Percentiles rank a stretch among this genome's conserved stretches.
phyloP scores from a whole-genome alignment of 1,284 basidiomycete genomes.

The Mycosarcoma mackinlayi region DNA sequence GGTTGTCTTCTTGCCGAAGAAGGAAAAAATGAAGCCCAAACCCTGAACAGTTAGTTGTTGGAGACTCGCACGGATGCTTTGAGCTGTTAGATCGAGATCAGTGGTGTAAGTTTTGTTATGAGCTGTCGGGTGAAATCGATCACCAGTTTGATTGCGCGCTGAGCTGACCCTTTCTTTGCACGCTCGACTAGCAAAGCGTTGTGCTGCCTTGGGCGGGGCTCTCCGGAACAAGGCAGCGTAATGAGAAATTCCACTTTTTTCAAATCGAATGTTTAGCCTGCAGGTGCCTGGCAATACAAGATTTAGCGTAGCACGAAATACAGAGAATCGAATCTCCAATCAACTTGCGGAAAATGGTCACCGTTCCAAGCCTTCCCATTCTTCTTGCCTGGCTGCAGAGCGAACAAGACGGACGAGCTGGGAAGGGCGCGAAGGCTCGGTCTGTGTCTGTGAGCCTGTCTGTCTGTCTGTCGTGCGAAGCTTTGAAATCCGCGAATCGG shows the following conservation, averaged over 20 bases:
- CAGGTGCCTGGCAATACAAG: conserved; percentile 1
- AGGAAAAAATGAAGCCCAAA: conserved; percentile 1
- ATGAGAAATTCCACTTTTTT: conserved; percentile 2
- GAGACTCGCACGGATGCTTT: conserved; percentile 29
- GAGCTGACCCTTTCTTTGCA: conserved; percentile 1
- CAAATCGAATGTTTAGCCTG: background rate
- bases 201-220: conserved; percentile 16
- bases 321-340: conserved; percentile 22
- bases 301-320: background rate
- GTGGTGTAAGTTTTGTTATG: background rate
- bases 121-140: conserved; percentile 33
- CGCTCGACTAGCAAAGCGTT: background rate
- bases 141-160: conserved; percentile 24
- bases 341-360: conserved; percentile 33
- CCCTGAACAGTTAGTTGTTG: background rate
- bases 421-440: no score
- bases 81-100: background rate
- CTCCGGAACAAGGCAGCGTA: conserved; percentile 23
- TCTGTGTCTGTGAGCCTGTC: no score
- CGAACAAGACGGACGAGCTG: background rate
- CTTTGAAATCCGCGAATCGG: conserved; percentile 8
- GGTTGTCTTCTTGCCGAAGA: background rate
- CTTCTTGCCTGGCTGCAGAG: background rate
- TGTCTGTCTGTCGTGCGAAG: conserved; percentile 5
- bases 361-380: no score